Evolutionary conservation across 2,329 filamentous ascomycete genomes (phyloP).

Genomic region (Curvularia sp.): DNA sequence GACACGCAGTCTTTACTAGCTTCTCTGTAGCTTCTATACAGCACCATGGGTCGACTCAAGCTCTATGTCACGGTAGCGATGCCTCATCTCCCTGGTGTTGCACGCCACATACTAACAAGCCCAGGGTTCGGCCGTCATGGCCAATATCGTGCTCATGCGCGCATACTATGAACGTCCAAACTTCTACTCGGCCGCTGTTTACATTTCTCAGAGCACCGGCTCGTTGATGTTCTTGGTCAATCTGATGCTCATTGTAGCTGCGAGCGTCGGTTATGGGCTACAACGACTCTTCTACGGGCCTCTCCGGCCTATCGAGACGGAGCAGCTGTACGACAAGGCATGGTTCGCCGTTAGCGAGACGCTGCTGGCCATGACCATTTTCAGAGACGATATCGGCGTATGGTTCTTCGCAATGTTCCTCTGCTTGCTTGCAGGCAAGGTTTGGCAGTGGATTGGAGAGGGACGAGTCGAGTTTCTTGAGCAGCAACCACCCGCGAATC

Average conservation of each 20-base stretch:
- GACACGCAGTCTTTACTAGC: conserved; percentile 19
- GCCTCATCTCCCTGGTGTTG: neutral
- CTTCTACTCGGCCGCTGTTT: conserved; percentile 98
- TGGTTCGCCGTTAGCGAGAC: conserved; percentile 99
- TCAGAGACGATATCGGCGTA: conserved; percentile 90
- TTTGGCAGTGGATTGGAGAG: conserved; percentile 98
- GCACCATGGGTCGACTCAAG: conserved; percentile 45
- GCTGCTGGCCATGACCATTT: conserved; percentile 96
- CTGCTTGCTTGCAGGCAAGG: conserved; percentile 87
- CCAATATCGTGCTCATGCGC: conserved; percentile 82
- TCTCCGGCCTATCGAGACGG: conserved; percentile 90
- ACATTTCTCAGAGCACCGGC: conserved; percentile 94
- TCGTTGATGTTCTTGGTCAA: conserved; percentile 96
- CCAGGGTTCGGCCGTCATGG: conserved; percentile 76
- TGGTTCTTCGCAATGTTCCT: conserved; percentile 98
- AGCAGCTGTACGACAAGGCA: conserved; percentile 95
- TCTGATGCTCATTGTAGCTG: conserved; percentile 81
- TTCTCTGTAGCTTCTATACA: conserved; percentile 13
- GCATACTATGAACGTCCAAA: conserved; percentile 95
- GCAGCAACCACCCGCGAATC: conserved; percentile 91
- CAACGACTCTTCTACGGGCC: conserved; percentile 90
- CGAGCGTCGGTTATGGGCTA: conserved; percentile 81
- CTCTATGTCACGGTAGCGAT: conserved; percentile 46
- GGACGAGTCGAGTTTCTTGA: conserved; percentile 92
- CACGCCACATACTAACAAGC: conserved; percentile 26